Evolutionary conservation across 768 basidiomycete species (phyloP), one percentile per base, ranked within the genome.

Genomic region (Lentinula edodes): DNA sequence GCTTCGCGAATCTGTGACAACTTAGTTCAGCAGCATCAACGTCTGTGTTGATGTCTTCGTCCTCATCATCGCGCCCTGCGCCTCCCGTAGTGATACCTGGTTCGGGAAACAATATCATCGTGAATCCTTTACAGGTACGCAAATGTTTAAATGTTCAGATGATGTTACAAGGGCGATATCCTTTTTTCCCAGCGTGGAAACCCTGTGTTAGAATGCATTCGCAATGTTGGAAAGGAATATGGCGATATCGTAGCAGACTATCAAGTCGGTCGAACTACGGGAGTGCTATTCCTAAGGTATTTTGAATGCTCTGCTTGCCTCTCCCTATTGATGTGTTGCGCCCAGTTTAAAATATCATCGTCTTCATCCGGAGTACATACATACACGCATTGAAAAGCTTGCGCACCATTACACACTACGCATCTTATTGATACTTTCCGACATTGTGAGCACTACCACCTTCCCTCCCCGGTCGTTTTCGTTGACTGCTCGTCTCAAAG

Each of bases 351-450:
- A 87, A 68, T 98, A 98, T 66, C 95, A 98, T 68, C 90, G 95
- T 55, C 83, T 99, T 13, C 97, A 98, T 72, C 97, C 97, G 13
- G 97, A 98, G 73, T 99, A 99, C 71, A 88, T 99, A 61, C 92
- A 93, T 71, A 83, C 83, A 55, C 88, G 97, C 12, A 94, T 99
- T 62, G 90, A 93, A 67, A 89, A 87, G 66, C 84, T 99, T 18
- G 91, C 89, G 3, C 82, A 81, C 39, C 83, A 85, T 1, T 98
- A 94, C 72, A 90, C 83, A 63, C 80, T 98, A 15, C 78, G 97
- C 52, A 83, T 99, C 60, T 77, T 98, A 35, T 83, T 99, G 23
- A 81, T 98, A 51, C 78, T 95, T 66, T 98, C 92, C 69, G 97
- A 99, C 75, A 84, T 96, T 56, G 96, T 95, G 13, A 32, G 34